Evolutionary conservation across 2,329 filamentous ascomycete species (phyloP).

Genomic region (Bimuria novae-zelandiae): DNA sequence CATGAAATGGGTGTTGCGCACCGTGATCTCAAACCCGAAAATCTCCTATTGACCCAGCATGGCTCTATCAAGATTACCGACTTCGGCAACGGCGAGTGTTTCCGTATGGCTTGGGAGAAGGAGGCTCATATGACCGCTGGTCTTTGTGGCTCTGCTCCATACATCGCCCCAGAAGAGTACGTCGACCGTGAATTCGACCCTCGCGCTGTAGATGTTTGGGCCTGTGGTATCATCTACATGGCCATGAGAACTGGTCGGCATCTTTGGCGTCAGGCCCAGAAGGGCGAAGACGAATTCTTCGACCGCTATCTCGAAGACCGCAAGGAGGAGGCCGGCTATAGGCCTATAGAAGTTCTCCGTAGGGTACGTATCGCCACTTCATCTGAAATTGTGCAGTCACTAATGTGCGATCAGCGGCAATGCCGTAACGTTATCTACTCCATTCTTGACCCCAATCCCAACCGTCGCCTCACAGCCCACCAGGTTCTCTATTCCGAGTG

Average conservation of each 20-base stretch:
- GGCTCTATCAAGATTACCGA: slow-evolving; percentile 97
- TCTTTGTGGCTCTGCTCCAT: slow-evolving; percentile 93
- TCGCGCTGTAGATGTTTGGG: slow-evolving; percentile 97
- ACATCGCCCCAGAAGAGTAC: slow-evolving; percentile 97
- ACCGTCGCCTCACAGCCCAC: slow-evolving; percentile 88
- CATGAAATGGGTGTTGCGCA: slow-evolving; percentile 99
- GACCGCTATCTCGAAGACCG: slow-evolving; percentile 90
- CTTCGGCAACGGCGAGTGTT: slow-evolving; percentile 98
- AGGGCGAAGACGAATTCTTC: slow-evolving; percentile 97
- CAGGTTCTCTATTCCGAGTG: slow-evolving; percentile 98
- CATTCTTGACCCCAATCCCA: slow-evolving; percentile 92
- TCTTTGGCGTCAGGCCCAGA: slow-evolving; percentile 95
- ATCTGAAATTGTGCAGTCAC: slow-evolving; percentile 18
- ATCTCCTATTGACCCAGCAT: slow-evolving; percentile 88
- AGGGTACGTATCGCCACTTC: slow-evolving; percentile 66
- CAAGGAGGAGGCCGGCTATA: slow-evolving; percentile 92
- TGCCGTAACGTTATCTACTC: slow-evolving; percentile 99
- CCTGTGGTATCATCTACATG: slow-evolving; percentile 99
- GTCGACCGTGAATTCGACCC: slow-evolving; percentile 95
- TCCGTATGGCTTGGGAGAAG: slow-evolving; percentile 99
- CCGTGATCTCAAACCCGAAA: slow-evolving; percentile 95
- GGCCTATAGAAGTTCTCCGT: slow-evolving; percentile 92
- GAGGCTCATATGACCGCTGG: slow-evolving; percentile 98
- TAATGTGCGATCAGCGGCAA: slow-evolving; percentile 68
- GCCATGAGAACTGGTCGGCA: slow-evolving; percentile 97